A percentile compares a stretch with the other conserved stretches of the same genome.
These are phyloP conservation scores for Erodium maritimum DNA, from an alignment of 345 rosid genomes.

Conservation along the genomic window DNA sequence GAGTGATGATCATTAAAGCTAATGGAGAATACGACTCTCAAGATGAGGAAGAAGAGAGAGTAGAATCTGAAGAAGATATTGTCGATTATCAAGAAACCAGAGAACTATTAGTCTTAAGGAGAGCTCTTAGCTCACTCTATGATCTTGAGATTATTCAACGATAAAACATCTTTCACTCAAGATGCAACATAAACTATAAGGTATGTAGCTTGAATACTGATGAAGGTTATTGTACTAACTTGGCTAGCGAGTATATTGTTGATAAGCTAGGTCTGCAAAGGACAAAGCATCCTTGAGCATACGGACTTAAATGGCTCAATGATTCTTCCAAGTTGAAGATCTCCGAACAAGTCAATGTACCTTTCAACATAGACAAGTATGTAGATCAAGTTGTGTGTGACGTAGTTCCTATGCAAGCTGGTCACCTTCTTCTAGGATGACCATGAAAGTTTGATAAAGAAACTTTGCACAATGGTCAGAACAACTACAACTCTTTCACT, in stretches of 20 bases:
- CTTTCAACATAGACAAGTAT: background rate
- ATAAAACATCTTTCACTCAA: no score
- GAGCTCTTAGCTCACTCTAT: background rate
- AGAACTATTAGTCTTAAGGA: background rate
- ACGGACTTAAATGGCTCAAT: conserved; percentile 2
- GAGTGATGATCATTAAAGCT: no score
- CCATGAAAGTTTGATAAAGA: no score
- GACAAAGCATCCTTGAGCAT: background rate
- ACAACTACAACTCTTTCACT: no score
- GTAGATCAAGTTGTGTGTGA: conserved; percentile 3
- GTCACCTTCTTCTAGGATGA: no score
- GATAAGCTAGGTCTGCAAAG: background rate
- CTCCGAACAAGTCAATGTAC: background rate
- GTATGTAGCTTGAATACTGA: background rate
- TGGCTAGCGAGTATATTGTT: background rate
- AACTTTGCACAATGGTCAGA: no score
- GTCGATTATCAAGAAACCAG: background rate
- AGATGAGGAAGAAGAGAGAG: no score
- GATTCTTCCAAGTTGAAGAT: background rate
- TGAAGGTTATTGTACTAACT: conserved; percentile 2
- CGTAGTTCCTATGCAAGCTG: conserved; percentile 3
- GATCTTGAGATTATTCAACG: no score
- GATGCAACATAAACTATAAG: no score
- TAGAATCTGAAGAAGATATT: no score
- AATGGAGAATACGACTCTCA: no score